phyloP scores from a whole-genome alignment of 2,329 filamentous ascomycete species.

The Paraphaeosphaeria sporulosa region DNA sequence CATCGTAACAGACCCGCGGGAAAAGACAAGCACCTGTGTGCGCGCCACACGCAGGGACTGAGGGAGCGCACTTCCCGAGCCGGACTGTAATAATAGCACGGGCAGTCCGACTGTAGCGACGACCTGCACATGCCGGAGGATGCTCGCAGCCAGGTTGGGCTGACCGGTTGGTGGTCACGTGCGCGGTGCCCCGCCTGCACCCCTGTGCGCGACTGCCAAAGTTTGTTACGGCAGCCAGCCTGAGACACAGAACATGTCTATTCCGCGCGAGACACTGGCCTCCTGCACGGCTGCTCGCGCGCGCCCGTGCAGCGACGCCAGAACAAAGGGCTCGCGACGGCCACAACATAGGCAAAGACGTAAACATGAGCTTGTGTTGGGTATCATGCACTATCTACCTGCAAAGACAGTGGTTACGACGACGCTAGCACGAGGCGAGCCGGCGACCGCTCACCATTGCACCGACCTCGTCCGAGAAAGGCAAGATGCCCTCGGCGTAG shows the following conservation, averaged over 20 bases:
- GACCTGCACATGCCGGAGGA: constrained; percentile 11
- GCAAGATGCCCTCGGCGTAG: neutral
- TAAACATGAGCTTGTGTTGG: neutral
- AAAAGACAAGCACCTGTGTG: constrained; percentile 3
- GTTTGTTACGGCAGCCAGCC: constrained; percentile 7
- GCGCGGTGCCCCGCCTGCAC: neutral
- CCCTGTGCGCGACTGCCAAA: neutral
- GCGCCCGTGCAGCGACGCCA: neutral
- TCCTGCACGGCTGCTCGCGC: neutral
- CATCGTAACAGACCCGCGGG: constrained; percentile 18
- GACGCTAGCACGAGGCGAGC: constrained; percentile 11
- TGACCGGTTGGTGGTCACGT: constrained; percentile 25
- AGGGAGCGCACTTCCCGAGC: constrained; percentile 14
- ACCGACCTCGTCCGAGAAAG: neutral
- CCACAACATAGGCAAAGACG: neutral
- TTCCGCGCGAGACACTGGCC: neutral
- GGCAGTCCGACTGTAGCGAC: constrained; percentile 14
- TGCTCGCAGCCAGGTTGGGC: constrained; percentile 6
- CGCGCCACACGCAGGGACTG: constrained; percentile 8
- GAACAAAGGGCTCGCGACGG: neutral
- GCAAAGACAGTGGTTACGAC: neutral
- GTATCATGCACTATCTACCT: constrained; percentile 11
- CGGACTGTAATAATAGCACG: constrained; percentile 19
- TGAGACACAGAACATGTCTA: constrained; percentile 17
- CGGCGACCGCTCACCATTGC: neutral